Evolutionary conservation across 2,329 filamentous ascomycete genomes (phyloP), one percentile per base, ranked within the genome.

Genomic region (Pseudogymnoascus sp.): DNA sequence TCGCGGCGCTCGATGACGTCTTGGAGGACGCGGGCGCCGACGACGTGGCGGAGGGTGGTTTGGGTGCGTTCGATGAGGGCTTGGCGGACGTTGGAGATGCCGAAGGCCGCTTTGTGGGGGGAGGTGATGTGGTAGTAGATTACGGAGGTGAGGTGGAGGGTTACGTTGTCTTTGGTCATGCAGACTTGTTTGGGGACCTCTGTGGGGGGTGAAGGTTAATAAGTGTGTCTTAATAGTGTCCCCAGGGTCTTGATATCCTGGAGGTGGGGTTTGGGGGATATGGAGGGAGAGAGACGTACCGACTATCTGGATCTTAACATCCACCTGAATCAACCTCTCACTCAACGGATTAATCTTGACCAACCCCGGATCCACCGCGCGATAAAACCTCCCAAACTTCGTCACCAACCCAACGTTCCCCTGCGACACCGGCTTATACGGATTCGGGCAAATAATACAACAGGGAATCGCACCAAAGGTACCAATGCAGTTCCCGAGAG

Each of bases 81-180:
- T 78, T 96, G 92, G 70, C 90, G 89, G 66, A 99, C 89, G 75
- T 97, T 94, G 77, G 88, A 83, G 75, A 99, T 97, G 69, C 94
- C 94, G 74, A 97, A 99, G 65, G 94, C 93, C 64, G 93, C 92
- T 79, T 96, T 97, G 83, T 97, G 93, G 1, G 94, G 94, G 28
- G 90, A 89, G 63, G 88, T 90, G 73, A 99, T 93, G 82, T 96
- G 92, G 80, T 99, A 99, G 84, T 99, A 99, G 78, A 99, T 97
- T 74, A 99, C 94, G 5, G 91, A 96, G 59, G 92, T 97, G 69
- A 99, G 82, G 71, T 92, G 88, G 44, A 99, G 82, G 53, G 90
- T 96, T 67, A 97, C 94, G 72, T 99, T 99, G 82, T 99, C 94
- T 80, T 97, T 97, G 75, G 94, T 99, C 92, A 99, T 99, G 82